These are phyloP conservation scores for Macrophomina pseudophaseolina DNA, from an alignment of 2,329 filamentous ascomycete genomes.

Conservation along the genomic window DNA sequence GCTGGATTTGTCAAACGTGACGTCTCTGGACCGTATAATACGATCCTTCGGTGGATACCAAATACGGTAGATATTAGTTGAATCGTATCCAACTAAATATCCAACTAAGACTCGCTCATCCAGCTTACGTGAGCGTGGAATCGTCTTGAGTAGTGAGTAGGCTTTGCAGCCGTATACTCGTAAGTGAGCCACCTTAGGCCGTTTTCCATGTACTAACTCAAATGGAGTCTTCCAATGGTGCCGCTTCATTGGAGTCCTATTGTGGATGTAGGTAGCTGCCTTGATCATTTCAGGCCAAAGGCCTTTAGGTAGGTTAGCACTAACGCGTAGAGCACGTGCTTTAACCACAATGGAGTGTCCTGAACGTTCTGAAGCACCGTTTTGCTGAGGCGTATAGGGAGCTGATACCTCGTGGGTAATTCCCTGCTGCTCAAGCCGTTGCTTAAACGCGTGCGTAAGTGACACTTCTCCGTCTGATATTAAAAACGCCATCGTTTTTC, in stretches of 20 bases:
- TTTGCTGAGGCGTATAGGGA: slow-evolving; percentile 27
- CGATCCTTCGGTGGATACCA: slow-evolving; percentile 25
- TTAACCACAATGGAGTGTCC: slow-evolving; percentile 27
- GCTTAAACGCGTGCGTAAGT: not conserved
- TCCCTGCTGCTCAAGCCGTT: not conserved
- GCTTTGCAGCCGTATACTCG: slow-evolving; percentile 27
- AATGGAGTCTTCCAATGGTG: slow-evolving; percentile 32
- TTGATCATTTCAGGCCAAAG: slow-evolving; percentile 28
- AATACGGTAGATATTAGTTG: slow-evolving; percentile 31
- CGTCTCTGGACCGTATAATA: slow-evolving; percentile 26
- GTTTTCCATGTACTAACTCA: slow-evolving; percentile 27
- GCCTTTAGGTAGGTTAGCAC: slow-evolving; percentile 19
- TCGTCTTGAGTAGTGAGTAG: slow-evolving; percentile 25
- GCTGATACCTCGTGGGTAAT: not conserved
- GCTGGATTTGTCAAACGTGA: slow-evolving; percentile 19
- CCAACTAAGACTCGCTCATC: slow-evolving; percentile 28
- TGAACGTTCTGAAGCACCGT: slow-evolving; percentile 28
- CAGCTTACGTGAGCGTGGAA: not conserved
- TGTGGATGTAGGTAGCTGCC: slow-evolving; percentile 29
- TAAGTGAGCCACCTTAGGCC: slow-evolving; percentile 29
- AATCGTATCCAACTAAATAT: slow-evolving; percentile 32
- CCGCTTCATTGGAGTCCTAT: slow-evolving; percentile 28
- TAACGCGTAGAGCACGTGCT: slow-evolving; percentile 19
- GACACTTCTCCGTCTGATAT: not conserved
- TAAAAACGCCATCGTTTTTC: not conserved